Evolutionary conservation across 306 rosid genomes (phyloP), one percentile per base, ranked within the genome.

Genomic region (Castanospermum australe): DNA sequence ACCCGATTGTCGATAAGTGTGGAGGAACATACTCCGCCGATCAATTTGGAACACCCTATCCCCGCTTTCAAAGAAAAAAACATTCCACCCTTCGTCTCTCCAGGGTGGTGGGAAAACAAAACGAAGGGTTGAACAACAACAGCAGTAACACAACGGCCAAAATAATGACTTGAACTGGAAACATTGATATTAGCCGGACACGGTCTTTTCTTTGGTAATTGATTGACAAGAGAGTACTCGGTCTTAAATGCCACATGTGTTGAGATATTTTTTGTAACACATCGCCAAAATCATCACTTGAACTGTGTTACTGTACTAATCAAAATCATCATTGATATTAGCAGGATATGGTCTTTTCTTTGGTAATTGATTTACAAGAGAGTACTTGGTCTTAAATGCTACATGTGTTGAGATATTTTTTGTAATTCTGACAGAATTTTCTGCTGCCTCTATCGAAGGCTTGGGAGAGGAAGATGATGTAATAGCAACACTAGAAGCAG

Each of bases 321-420:
- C 76, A 79, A 89, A 82, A 81, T 89, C 85, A 17, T 63, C 65
- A 25, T 62, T 52, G 30, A 69, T 69, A 48, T 74, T 51, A 62
- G 79, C 77, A 75, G 93, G 88, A 76, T 83, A 78, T 66, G 83
- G 71, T 90, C 94, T 88, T 83, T 94, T 92, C 68, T 87, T 94
- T 20, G 92, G 91, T 67, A 90, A 77, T 64, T 76, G 83, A 67
- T 84, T 86, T 74, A 77, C 90, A 73, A 41, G 75, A 80, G 91
- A 81, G 41, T 45, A 76, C 35, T 88, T 42, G 32, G 79, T 59
- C 80, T 84, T 80, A 24, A 71, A 35, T 44, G 81, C 65, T 55
- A 69, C 83, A 80, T 86, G 77, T 13, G 62, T 39, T 30, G 88
- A 50, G 36, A 80, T 69, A 30, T 81, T 85, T 61, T 67, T 69